Evolutionary conservation across 2,329 filamentous ascomycete genomes (phyloP), one percentile per base, ranked within the genome.

Genomic region (Aspergillus texensis): DNA sequence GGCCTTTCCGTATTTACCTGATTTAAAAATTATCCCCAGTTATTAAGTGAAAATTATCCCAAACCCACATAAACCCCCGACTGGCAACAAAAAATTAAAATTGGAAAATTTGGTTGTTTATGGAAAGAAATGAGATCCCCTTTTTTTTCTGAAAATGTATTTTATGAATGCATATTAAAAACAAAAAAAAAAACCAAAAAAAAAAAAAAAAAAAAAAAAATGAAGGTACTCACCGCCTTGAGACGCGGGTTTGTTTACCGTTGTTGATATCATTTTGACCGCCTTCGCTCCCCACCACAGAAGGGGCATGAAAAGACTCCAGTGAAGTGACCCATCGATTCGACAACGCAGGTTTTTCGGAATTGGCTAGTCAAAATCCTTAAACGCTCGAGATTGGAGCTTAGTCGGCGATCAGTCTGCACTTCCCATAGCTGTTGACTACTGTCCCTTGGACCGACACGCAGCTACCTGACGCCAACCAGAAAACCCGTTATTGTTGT

Each of bases 321-420:
- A 70, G 79, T 88, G 63, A 80, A 79, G 50, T 56, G 34, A 72
- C 80, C 69, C 88, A 88, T 73, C 81, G 80, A 28, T 79, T 80
- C 65, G 77, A 43, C 60, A 45, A 53, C 43, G 16, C 26, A 36
- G 24, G 11, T 54, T 62, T 41, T 39, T 48, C 52, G 30, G 39
- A 55, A 52, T 32, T 53, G 57, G 45, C 48, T 34, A 56, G 26
- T 62, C 57, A 26, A 12, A 50, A n/a, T 24, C 28, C 53, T 53
- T 45, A 36, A 41, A 54, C 50, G 57, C 53, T 60, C 19, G 21
- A 34, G 26, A 36, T 48, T 45, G 54, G 46, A 52, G 26, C 48
- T 63, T 52, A 53, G 50, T 12, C 19, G 30, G 50, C 11, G 50
- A n/a, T 53, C 50, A 53, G 26, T 32, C n/a, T 53, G 30, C 30